Conservation (phyloP, 768 basidiomycete genomes). For the Russula vinacea region DNA sequence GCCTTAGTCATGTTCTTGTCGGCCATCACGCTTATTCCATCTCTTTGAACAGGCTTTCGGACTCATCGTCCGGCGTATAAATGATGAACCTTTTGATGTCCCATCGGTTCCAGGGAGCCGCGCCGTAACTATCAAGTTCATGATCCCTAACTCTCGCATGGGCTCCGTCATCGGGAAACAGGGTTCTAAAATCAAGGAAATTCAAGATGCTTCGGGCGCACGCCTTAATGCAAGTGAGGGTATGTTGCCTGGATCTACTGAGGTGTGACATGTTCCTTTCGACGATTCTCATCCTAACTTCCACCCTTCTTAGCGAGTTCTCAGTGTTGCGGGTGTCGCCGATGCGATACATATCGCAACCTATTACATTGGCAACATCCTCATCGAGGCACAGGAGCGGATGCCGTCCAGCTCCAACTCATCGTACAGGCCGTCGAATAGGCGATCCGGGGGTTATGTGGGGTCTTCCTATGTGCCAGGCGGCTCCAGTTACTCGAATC, state of each 20-base stretch:
- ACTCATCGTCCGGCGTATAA: constrained; percentile 96
- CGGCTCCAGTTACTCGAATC: constrained; percentile 58
- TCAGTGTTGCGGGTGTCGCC: constrained; percentile 97
- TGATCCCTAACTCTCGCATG: constrained; percentile 99
- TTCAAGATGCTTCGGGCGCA: constrained; percentile 97
- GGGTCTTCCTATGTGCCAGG: constrained; percentile 73
- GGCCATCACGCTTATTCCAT: constrained; percentile 12
- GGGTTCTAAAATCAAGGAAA: constrained; percentile 98
- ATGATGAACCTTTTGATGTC: constrained; percentile 97
- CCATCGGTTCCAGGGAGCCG: constrained; percentile 97
- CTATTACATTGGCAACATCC: constrained; percentile 98
- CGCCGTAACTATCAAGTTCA: constrained; percentile 98
- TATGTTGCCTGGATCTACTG: constrained; percentile 98
- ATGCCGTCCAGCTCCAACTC: constrained; percentile 67
- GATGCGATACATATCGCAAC: constrained; percentile 99
- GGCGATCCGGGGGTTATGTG: constrained; percentile 42
- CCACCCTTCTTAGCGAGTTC: constrained; percentile 65
- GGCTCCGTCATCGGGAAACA: constrained; percentile 98
- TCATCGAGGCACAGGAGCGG: constrained; percentile 88
- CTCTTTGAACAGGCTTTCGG: constrained; percentile 79
- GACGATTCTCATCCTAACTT: constrained; percentile 17
- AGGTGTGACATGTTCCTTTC: constrained; percentile 53
- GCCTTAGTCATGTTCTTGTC: constrained; percentile 36
- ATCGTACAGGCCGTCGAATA: constrained; percentile 64
- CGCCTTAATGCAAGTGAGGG: constrained; percentile 95